phyloP scores from a whole-genome alignment of 371 early-diverging fungal genomes.

The Nosema muscidifuracis region DNA sequence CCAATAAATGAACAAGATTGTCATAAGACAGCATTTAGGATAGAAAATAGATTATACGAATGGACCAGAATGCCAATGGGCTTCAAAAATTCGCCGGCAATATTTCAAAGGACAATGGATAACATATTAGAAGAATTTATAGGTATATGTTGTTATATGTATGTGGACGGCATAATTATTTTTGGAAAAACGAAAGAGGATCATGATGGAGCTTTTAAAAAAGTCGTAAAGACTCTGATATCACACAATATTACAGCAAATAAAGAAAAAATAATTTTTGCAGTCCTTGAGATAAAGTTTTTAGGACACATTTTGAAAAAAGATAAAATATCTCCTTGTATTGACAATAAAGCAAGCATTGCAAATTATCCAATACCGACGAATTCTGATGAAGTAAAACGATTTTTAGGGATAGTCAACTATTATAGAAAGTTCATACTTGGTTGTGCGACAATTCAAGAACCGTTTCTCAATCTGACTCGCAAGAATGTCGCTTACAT shows the following conservation, averaged over 20 bases:
- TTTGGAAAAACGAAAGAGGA: neutral
- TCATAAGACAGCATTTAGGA: conserved; percentile 46
- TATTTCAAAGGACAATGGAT: conserved; percentile 43
- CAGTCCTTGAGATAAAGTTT: neutral
- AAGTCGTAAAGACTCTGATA: neutral
- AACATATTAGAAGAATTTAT: neutral
- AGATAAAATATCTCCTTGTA: neutral
- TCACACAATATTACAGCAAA: neutral
- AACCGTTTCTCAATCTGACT: conserved; percentile 1
- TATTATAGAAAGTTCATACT: conserved; percentile 13
- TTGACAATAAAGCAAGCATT: neutral
- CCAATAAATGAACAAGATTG: conserved; percentile 9
- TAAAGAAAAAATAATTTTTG: neutral
- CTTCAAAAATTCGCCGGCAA: conserved; percentile 38
- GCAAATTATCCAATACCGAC: neutral
- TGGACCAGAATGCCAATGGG: conserved; percentile 41
- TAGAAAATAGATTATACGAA: conserved; percentile 34
- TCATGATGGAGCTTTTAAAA: neutral
- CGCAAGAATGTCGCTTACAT: neutral
- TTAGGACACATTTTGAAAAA: neutral
- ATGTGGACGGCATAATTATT: conserved; percentile 3
- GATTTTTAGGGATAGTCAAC: neutral
- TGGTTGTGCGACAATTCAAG: neutral
- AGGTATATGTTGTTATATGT: neutral
- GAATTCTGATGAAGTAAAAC: neutral